Percentiles rank a stretch among this genome's conserved stretches.
Evolutionary conservation across 1,139 yeast species (phyloP).

Genomic region (Candida dubliniensis): DNA sequence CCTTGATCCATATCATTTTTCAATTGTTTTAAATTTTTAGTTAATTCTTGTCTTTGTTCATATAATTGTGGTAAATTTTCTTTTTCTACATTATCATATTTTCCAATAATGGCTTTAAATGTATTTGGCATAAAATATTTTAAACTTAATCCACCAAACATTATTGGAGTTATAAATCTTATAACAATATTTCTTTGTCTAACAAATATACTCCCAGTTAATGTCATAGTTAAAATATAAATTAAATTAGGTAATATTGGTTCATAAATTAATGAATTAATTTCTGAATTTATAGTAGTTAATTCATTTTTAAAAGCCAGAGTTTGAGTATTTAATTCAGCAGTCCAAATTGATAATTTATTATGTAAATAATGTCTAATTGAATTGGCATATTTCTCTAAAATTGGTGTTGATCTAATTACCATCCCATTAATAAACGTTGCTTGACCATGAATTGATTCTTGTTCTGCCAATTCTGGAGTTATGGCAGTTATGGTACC

Average conservation of each 20-base stretch:
- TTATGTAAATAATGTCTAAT: conserved; percentile 39
- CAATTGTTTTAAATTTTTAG: conserved; percentile 15
- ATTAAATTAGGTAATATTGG: conserved; percentile 56
- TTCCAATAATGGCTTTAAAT: conserved; percentile 21
- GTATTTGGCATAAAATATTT: conserved; percentile 41
- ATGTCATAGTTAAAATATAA: conserved; percentile 53
- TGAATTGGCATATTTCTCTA: conserved; percentile 42
- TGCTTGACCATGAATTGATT: conserved; percentile 41
- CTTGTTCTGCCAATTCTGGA: conserved; percentile 35
- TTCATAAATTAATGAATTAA: conserved; percentile 32
- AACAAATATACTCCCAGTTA: conserved; percentile 56
- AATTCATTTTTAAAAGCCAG: conserved; percentile 48
- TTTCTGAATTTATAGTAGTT: conserved; percentile 23
- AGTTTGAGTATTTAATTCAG: conserved; percentile 46
- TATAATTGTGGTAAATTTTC: conserved; percentile 44
- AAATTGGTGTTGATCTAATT: conserved; percentile 46
- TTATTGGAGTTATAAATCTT: conserved; percentile 51
- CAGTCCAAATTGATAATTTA: conserved; percentile 35
- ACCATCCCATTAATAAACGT: conserved; percentile 54
- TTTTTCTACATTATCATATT: conserved; percentile 49
- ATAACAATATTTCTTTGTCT: conserved; percentile 47
- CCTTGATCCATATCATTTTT: conserved; percentile 15
- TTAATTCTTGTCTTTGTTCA: conserved; percentile 19
- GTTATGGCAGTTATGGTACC: conserved; percentile 43
- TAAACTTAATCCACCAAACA: conserved; percentile 46